A percentile compares a stretch with the other conserved stretches of the same genome.
These are phyloP conservation scores for Thielaviopsis ethacetica DNA, from an alignment of 2,329 filamentous ascomycete species.

Conservation along the genomic window DNA sequence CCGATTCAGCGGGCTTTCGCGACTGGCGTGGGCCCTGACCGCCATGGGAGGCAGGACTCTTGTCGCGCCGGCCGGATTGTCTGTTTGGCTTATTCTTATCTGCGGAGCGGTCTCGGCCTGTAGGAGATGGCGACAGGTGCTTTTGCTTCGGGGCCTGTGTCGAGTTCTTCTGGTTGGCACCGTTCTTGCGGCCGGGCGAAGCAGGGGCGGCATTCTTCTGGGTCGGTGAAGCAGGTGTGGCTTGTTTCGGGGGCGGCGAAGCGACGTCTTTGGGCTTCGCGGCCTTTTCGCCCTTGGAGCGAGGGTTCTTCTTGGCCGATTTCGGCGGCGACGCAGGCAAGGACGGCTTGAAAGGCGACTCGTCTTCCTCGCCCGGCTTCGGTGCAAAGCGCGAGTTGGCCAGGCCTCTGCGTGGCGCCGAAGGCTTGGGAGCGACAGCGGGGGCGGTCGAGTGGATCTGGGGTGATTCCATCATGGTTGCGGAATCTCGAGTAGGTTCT, in stretches of 20 bases:
- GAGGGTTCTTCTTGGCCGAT: conserved; percentile 1
- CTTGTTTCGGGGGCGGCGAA: conserved; percentile 12
- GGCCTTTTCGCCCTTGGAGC: conserved; percentile 4
- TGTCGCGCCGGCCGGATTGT: neutral
- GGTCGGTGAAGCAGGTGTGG: neutral
- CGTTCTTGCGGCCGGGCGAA: neutral
- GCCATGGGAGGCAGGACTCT: conserved; percentile 13
- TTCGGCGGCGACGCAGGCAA: conserved; percentile 10
- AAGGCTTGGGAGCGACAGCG: conserved; percentile 3
- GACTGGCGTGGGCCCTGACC: neutral
- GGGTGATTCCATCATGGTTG: neutral
- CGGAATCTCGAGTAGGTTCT: neutral
- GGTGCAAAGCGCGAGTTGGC: conserved; percentile 10
- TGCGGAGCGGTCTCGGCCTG: neutral
- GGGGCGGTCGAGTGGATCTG: conserved; percentile 6
- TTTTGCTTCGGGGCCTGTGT: neutral
- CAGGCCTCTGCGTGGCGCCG: neutral
- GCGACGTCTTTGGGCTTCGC: neutral
- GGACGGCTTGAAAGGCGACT: conserved; percentile 7
- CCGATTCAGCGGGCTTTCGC: conserved; percentile 18
- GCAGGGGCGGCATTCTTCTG: neutral
- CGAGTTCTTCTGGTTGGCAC: neutral
- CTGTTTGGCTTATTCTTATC: neutral
- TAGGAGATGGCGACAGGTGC: too few species aligned
- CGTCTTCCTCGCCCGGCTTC: conserved; percentile 10